Evolutionary conservation across 805 yeast species (phyloP).

Genomic region (Candida berthetii): DNA sequence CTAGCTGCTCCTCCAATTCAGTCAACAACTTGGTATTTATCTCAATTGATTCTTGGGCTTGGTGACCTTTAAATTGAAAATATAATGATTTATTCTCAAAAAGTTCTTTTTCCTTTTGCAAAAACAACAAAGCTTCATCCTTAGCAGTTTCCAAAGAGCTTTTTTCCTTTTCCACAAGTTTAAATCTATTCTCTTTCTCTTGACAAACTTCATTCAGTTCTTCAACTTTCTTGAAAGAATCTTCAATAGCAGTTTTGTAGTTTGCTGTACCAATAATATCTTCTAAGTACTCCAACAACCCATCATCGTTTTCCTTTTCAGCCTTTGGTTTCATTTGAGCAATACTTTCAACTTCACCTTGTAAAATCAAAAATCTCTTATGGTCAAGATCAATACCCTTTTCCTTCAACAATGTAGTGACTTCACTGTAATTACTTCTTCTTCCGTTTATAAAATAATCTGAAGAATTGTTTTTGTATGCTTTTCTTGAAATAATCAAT

Average conservation of each 20-base stretch:
- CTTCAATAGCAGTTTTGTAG: conserved; percentile 74
- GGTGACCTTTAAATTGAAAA: conserved; percentile 44
- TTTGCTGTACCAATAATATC: conserved; percentile 94
- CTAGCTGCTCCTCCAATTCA: conserved; percentile 34
- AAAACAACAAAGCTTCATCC: conserved; percentile 59
- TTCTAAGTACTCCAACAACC: conserved; percentile 87
- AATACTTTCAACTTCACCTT: conserved; percentile 97
- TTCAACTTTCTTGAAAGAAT: conserved; percentile 53
- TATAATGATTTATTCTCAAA: conserved; percentile 46
- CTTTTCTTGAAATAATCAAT: conserved; percentile 74
- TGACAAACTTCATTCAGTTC: conserved; percentile 72
- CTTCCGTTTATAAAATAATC: conserved; percentile 69
- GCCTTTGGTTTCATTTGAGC: conserved; percentile 99
- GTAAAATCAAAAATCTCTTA: conserved; percentile 87
- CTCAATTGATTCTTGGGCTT: conserved; percentile 33
- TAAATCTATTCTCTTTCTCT: conserved; percentile 76
- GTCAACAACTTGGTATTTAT: conserved; percentile 30
- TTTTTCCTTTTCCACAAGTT: conserved; percentile 74
- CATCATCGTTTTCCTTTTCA: conserved; percentile 87
- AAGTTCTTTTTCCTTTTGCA: conserved; percentile 58
- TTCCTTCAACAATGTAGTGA: conserved; percentile 62
- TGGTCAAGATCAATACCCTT: conserved; percentile 94
- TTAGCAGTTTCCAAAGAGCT: conserved; percentile 56
- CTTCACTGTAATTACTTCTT: conserved; percentile 70
- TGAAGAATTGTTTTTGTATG: conserved; percentile 69